Conservation (phyloP, 2,329 filamentous ascomycete genomes). For the Cladophialophora exuberans region DNA sequence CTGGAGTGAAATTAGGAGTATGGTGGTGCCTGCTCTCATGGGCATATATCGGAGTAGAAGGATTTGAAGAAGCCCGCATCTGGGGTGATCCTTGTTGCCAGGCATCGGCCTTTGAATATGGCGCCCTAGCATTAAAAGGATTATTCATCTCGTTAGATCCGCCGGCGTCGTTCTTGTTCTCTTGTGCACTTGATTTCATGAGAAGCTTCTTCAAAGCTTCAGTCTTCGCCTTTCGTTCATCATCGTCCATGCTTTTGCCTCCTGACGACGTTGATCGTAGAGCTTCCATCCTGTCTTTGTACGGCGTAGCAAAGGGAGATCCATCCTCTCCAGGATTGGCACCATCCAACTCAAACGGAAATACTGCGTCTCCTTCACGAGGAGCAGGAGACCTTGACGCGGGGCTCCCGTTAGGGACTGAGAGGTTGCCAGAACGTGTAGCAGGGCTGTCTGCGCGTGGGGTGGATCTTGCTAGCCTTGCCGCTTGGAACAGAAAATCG, state of each 20-base stretch:
- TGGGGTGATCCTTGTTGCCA: conserved; percentile 7
- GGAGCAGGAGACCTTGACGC: conserved; percentile 46
- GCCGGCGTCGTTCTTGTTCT: neutral
- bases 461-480: conserved; percentile 66
- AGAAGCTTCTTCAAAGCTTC: conserved; percentile 51
- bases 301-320: conserved; percentile 68
- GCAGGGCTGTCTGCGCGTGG: conserved; percentile 54
- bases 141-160: conserved; percentile 40
- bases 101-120: conserved; percentile 13
- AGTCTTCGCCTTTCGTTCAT: conserved; percentile 47
- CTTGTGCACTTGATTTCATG: conserved; percentile 41
- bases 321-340: conserved; percentile 50
- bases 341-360: conserved; percentile 71
- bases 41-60: conserved; percentile 17
- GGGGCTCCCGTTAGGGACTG: conserved; percentile 52
- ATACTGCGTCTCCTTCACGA: conserved; percentile 60
- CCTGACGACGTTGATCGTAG: conserved; percentile 42
- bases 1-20: neutral
- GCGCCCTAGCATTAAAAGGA: conserved; percentile 33
- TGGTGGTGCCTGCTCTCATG: conserved; percentile 17
- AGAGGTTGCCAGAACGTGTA: conserved; percentile 50
- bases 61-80: conserved; percentile 19
- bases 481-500: conserved; percentile 87
- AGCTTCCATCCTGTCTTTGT: conserved; percentile 50
- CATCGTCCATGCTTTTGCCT: conserved; percentile 38